Evolutionary conservation across 441 rosid genomes (phyloP).

Genomic region (Gossypium schwendimanii): DNA sequence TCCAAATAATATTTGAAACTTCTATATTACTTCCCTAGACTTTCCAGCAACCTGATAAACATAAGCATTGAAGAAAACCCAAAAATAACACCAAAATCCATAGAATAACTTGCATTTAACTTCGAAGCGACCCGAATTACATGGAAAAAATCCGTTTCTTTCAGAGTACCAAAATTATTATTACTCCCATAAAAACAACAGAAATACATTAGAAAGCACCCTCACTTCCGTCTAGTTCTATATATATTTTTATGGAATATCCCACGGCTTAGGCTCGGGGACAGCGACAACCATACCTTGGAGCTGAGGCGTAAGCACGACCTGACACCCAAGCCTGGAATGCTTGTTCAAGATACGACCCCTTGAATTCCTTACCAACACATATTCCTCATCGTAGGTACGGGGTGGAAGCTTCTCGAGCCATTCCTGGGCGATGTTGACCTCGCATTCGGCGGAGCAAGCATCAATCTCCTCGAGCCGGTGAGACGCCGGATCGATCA

Average conservation of each 20-base stretch:
- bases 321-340: conserved; percentile 83
- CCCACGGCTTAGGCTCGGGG: conserved; percentile 97
- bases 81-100: conserved; percentile 11
- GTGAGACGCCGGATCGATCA: conserved; percentile 86
- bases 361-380: conserved; percentile 68
- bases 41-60: neutral
- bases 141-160: conserved; percentile 11
- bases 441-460: conserved; percentile 95
- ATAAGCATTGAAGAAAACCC: neutral
- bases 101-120: conserved; percentile 16
- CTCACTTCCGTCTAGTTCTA: neutral
- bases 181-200: conserved; percentile 4
- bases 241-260: conserved; percentile 48
- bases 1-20: neutral
- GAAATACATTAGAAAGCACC: neutral
- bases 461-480: conserved; percentile 88
- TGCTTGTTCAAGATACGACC: conserved; percentile 79
- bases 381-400: conserved; percentile 83
- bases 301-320: conserved; percentile 59
- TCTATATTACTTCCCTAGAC: neutral
- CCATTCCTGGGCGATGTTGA: conserved; percentile 92
- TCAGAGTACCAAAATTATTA: conserved; percentile 15
- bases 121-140: conserved; percentile 4
- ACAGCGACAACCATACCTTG: conserved; percentile 96
- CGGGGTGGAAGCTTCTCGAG: conserved; percentile 71